Conservation (phyloP, 2,329 filamentous ascomycete species). For the Cercospora nicotianae region DNA sequence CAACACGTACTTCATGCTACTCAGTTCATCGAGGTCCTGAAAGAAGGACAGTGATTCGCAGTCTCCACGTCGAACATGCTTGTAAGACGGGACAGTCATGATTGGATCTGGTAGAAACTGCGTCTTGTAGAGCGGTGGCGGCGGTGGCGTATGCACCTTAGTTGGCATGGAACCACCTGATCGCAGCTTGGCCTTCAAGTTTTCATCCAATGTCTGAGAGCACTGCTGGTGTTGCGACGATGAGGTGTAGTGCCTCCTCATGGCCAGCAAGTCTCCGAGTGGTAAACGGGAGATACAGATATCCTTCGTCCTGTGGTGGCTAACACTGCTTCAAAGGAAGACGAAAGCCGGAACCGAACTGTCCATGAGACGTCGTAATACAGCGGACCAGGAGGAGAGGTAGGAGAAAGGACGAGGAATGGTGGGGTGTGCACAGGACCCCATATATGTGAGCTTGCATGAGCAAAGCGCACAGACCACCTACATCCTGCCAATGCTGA, state of each 20-base stretch:
- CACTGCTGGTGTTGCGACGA: background rate
- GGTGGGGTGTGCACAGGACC: conserved; percentile 18
- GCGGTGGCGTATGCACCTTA: conserved; percentile 4
- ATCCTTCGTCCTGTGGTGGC: background rate
- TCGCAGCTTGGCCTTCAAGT: background rate
- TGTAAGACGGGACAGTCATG: background rate
- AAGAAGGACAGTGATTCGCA: background rate
- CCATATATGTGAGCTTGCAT: conserved; percentile 17
- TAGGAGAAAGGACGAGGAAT: conserved; percentile 9
- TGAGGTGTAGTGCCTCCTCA: background rate
- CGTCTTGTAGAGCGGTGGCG: conserved; percentile 18
- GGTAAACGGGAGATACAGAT: background rate
- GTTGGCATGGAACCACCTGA: background rate
- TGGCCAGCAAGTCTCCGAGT: background rate
- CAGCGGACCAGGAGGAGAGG: background rate
- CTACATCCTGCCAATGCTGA: conserved; percentile 12
- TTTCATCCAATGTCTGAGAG: background rate
- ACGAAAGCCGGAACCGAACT: background rate
- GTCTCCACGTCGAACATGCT: background rate
- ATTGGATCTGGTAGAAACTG: conserved; percentile 16
- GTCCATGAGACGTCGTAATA: background rate
- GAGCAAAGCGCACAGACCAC: conserved; percentile 12
- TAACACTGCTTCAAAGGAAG: background rate
- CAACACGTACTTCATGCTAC: background rate
- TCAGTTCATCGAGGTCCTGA: conserved; percentile 1